Conservation (phyloP, 805 yeast genomes). For the Candida ipomoeae region DNA sequence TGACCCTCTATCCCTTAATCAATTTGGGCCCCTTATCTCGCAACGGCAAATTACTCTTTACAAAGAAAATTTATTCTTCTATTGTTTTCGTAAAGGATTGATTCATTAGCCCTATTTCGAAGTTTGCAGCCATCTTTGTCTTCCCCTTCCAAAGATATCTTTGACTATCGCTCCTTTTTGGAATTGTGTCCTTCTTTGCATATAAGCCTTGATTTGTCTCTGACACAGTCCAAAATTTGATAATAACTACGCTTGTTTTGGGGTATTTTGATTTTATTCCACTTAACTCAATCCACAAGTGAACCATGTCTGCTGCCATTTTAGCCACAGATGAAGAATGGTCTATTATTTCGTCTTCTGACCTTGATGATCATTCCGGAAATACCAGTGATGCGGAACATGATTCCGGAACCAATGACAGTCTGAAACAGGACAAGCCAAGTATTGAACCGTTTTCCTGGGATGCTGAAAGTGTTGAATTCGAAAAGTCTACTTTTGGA, state of each 20-base stretch:
- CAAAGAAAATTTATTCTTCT: not conserved
- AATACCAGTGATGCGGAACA: not conserved
- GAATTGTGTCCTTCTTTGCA: not conserved
- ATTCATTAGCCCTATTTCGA: not conserved
- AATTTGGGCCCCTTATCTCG: constrained; percentile 3
- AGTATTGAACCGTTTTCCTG: not conserved
- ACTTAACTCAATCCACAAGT: not conserved
- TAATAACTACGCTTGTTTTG: not conserved
- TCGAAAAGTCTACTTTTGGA: not conserved
- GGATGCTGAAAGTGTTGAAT: not conserved
- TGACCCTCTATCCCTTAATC: not conserved
- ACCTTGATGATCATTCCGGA: constrained; percentile 29
- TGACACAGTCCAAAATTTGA: not conserved
- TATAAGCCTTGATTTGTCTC: not conserved
- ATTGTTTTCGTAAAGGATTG: not conserved
- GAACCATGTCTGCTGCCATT: not conserved
- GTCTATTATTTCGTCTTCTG: constrained; percentile 44
- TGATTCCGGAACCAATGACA: not conserved
- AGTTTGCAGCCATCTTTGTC: not conserved
- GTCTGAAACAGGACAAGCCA: not conserved
- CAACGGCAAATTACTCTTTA: constrained; percentile 1
- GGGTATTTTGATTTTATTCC: not conserved
- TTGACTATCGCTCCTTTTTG: not conserved
- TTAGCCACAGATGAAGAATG: constrained; percentile 37
- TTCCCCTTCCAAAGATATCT: not conserved